Evolutionary conservation across 352 stramenopile species (phyloP).

Genomic region (Pythium folliculosum): DNA sequence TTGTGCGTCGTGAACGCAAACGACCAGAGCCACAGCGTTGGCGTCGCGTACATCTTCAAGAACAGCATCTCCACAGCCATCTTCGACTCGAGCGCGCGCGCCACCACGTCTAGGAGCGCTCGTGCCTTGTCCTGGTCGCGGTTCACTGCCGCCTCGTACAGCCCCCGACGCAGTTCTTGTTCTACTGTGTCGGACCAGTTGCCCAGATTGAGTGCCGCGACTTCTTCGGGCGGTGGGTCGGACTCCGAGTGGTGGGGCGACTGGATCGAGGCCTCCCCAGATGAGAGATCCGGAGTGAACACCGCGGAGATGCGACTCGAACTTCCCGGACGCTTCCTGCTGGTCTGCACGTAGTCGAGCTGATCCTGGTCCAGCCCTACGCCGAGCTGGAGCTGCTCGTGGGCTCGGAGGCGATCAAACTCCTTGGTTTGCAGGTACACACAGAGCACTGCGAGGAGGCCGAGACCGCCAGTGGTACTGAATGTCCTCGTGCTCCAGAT

Average conservation of each 20-base stretch:
- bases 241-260: background rate
- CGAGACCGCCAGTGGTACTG: background rate
- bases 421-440: constrained; percentile 62
- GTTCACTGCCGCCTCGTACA: constrained; percentile 54
- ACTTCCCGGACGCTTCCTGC: constrained; percentile 7
- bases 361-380: constrained; percentile 42
- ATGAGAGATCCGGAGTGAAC: background rate
- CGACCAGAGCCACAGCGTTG: constrained; percentile 53
- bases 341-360: constrained; percentile 1
- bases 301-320: constrained; percentile 9
- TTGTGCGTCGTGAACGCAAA: constrained; percentile 76
- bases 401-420: constrained; percentile 61
- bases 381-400: constrained; percentile 69
- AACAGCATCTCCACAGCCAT: constrained; percentile 63
- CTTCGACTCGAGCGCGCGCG: constrained; percentile 60
- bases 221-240: background rate
- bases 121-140: constrained; percentile 44
- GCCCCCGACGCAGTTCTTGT: constrained; percentile 42
- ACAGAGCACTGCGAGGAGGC: constrained; percentile 29
- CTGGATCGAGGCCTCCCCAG: background rate
- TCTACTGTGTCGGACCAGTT: constrained; percentile 32
- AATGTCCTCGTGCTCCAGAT: constrained; percentile 15
- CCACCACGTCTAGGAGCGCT: constrained; percentile 48
- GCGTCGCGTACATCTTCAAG: constrained; percentile 74
- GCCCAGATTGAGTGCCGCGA: constrained; percentile 12